A percentile compares a stretch with the other conserved stretches of the same genome.
These are phyloP conservation scores for Sarocladium brachiariae DNA, from an alignment of 2,329 filamentous ascomycete genomes.

Conservation along the genomic window DNA sequence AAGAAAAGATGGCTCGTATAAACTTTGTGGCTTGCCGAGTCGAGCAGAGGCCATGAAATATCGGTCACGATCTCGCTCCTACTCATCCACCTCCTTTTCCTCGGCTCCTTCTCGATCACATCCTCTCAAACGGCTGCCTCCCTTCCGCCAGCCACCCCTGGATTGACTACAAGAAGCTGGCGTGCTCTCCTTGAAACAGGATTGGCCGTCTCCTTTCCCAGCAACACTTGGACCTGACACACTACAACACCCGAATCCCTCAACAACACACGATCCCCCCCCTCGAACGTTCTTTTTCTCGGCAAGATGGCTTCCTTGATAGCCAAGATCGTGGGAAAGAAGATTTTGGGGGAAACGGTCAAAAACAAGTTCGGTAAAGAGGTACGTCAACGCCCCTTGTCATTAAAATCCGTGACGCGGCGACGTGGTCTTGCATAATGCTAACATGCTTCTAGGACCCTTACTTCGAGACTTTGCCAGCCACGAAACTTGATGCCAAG, in stretches of 20 bases:
- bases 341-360: slow-evolving; percentile 48
- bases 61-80: neutral
- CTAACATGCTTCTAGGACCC: slow-evolving; percentile 57
- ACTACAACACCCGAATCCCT: neutral
- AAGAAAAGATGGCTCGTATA: neutral
- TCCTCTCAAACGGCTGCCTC: neutral
- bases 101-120: neutral
- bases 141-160: neutral
- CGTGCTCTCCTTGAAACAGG: neutral
- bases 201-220: neutral
- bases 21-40: neutral
- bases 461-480: slow-evolving; percentile 77
- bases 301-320: slow-evolving; percentile 43
- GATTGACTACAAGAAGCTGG: slow-evolving; percentile 5
- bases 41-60: slow-evolving; percentile 2
- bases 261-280: neutral
- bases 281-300: neutral
- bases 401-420: neutral
- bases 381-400: slow-evolving; percentile 25
- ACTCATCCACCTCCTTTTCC: neutral
- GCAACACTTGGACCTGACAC: neutral
- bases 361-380: slow-evolving; percentile 53
- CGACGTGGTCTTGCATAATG: neutral
- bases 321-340: slow-evolving; percentile 49
- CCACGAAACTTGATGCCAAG: slow-evolving; percentile 60